Conservation (phyloP, 176 grass and related monocot genomes). For the Triticum turgidum region DNA sequence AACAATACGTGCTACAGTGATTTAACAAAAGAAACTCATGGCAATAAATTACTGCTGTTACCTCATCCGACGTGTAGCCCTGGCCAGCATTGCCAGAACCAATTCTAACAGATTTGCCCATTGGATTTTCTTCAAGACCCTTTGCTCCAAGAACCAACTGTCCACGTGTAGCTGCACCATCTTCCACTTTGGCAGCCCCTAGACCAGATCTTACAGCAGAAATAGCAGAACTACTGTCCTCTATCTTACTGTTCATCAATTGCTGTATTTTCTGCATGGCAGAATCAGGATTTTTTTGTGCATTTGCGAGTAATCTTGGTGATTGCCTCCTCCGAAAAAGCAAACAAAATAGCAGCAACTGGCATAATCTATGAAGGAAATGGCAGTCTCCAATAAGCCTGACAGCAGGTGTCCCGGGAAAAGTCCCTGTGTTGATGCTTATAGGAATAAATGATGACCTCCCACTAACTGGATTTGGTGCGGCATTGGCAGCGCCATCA, state of each 20-base stretch:
- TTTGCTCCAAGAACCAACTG: slow-evolving; percentile 65
- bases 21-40: slow-evolving; percentile 3
- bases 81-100: slow-evolving; percentile 98
- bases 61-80: slow-evolving; percentile 99
- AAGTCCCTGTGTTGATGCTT: slow-evolving; percentile 97
- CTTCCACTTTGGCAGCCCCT: slow-evolving; percentile 74
- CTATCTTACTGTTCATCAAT: slow-evolving; percentile 70
- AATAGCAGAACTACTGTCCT: slow-evolving; percentile 44
- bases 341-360: slow-evolving; percentile 89
- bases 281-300: slow-evolving; percentile 71
- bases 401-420: slow-evolving; percentile 97
- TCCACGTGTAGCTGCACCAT: slow-evolving; percentile 55
- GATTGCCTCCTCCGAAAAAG: slow-evolving; percentile 91
- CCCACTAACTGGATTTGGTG: slow-evolving; percentile 73
- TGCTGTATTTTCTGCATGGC: slow-evolving; percentile 69
- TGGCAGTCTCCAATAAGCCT: slow-evolving; percentile 97
- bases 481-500: slow-evolving; percentile 73
- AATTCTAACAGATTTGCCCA: slow-evolving; percentile 66
- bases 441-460: slow-evolving; percentile 92
- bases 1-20: neutral
- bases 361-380: slow-evolving; percentile 95
- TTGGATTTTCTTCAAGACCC: slow-evolving; percentile 67
- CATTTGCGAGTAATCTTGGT: slow-evolving; percentile 54
- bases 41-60: slow-evolving; percentile 32
- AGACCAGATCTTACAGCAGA: slow-evolving; percentile 48